Conservation (phyloP, 805 yeast genomes). For the Candida peoriensis region DNA sequence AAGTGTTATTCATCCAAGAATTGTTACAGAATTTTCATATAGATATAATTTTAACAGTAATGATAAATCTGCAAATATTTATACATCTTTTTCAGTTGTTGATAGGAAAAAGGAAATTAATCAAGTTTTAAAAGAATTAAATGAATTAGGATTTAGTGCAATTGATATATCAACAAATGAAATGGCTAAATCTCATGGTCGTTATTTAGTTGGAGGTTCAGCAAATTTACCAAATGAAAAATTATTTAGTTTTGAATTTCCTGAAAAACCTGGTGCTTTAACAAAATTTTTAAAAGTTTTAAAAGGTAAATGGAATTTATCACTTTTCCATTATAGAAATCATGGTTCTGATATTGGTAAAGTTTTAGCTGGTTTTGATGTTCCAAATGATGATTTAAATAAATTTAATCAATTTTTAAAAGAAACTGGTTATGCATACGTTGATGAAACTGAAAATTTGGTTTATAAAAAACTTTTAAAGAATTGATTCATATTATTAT, state of each 20-base stretch:
- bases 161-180: constrained; percentile 88
- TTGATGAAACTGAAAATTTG: constrained; percentile 78
- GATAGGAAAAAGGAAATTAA: constrained; percentile 71
- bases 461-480: constrained; percentile 80
- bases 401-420: constrained; percentile 66
- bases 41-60: constrained; percentile 49
- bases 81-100: constrained; percentile 80
- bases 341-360: constrained; percentile 95
- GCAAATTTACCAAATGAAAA: constrained; percentile 70
- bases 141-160: constrained; percentile 63
- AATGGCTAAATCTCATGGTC: constrained; percentile 92
- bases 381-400: constrained; percentile 64
- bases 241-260: constrained; percentile 84
- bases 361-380: constrained; percentile 83
- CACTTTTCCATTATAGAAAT: constrained; percentile 94
- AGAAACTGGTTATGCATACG: constrained; percentile 67
- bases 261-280: constrained; percentile 95
- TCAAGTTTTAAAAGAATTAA: constrained; percentile 55
- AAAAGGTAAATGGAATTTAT: constrained; percentile 81
- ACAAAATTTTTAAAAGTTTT: constrained; percentile 69
- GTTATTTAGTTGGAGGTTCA: constrained; percentile 94
- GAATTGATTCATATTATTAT: not conserved
- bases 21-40: constrained; percentile 92
- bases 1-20: constrained; percentile 74
- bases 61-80: constrained; percentile 63